Conservation (phyloP, 108 stramenopile species). For the Skeletonema tropicum region DNA sequence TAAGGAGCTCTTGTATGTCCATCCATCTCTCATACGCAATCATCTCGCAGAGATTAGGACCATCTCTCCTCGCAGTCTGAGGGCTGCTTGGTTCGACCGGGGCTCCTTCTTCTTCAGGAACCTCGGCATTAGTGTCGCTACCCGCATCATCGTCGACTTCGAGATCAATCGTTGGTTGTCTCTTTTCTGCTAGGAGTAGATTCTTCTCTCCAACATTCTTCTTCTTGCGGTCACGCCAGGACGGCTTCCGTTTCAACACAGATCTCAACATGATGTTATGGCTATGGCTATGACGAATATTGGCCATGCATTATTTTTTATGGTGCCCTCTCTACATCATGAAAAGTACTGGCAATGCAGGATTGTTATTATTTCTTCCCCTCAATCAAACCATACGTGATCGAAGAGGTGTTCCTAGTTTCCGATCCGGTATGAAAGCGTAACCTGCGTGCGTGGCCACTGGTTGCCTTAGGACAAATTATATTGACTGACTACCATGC, state of each 20-base stretch:
- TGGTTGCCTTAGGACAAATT: too few relatives aligned
- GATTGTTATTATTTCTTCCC: too few relatives aligned
- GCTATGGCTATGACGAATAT: background rate
- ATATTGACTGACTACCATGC: too few relatives aligned
- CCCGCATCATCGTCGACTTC: background rate
- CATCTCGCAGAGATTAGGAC: background rate
- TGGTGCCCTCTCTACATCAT: too few relatives aligned
- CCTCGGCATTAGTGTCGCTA: background rate
- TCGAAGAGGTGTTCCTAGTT: too few relatives aligned
- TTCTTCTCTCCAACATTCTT: background rate
- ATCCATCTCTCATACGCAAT: background rate
- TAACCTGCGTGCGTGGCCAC: too few relatives aligned
- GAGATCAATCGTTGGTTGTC: background rate
- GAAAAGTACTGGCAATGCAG: too few relatives aligned
- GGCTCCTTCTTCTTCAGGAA: background rate
- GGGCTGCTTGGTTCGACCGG: background rate
- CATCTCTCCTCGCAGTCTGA: background rate
- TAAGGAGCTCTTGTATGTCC: background rate
- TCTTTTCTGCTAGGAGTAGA: background rate
- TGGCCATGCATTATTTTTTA: background rate
- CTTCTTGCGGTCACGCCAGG: background rate
- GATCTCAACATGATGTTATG: background rate
- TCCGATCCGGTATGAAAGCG: too few relatives aligned
- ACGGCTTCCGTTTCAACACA: background rate
- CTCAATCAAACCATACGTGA: too few relatives aligned